A percentile compares a stretch with the other conserved stretches of the same genome.
These are phyloP conservation scores for Dillenia suffruticosa DNA, from an alignment of 164 flowering plant genomes.

Conservation along the genomic window DNA sequence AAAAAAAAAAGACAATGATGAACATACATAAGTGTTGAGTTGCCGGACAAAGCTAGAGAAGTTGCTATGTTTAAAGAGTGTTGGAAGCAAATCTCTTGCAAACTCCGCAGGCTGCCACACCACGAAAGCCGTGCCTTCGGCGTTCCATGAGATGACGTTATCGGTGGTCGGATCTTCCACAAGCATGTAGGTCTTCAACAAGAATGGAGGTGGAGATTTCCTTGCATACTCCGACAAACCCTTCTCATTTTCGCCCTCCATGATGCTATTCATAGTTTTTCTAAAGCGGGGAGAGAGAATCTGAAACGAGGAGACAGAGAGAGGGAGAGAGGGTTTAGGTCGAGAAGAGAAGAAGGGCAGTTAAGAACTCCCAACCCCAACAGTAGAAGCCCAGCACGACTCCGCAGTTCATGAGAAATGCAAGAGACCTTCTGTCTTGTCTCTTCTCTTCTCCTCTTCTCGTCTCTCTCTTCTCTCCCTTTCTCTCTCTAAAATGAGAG, in stretches of 20 bases:
- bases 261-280: neutral
- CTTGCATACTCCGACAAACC: constrained; percentile 34
- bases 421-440: constrained; percentile 15
- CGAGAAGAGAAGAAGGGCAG: constrained; percentile 79
- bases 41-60: constrained; percentile 93
- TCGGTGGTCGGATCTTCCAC: constrained; percentile 69
- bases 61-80: constrained; percentile 82
- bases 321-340: neutral
- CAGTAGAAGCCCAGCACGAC: constrained; percentile 81
- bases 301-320: constrained; percentile 6
- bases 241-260: constrained; percentile 19
- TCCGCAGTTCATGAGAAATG: constrained; percentile 68
- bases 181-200: constrained; percentile 63
- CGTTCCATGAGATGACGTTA: constrained; percentile 66
- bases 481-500: too few relatives aligned
- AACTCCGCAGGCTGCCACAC: constrained; percentile 86
- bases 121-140: constrained; percentile 60
- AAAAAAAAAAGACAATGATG: too few relatives aligned
- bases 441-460: too few relatives aligned
- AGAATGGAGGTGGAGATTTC: constrained; percentile 59
- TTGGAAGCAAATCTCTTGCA: constrained; percentile 73
- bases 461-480: neutral
- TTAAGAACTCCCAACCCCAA: constrained; percentile 77
- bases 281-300: neutral
- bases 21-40: constrained; percentile 80